Base-by-base conservation (phyloP, 1,284 basidiomycete species). In the Cerioporus squamosus region DNA sequence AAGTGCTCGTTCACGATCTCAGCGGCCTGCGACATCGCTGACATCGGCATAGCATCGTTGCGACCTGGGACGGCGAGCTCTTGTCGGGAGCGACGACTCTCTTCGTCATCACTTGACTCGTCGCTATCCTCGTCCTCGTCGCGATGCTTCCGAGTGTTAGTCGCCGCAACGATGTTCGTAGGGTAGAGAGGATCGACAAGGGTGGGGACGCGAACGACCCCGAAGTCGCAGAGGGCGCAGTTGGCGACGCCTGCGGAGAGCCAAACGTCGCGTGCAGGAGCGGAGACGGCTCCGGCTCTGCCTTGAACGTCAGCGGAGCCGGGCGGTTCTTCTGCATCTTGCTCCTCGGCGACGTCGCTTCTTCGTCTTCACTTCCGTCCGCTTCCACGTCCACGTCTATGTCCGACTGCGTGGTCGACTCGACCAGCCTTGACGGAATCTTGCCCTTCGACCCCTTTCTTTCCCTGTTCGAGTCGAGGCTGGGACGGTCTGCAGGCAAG, bases 221-320 rank as follows among this genome's bases (percentile, higher is more conserved):
- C 8, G 68, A 61, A 10, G 56, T 61, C 12, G 62, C 56, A 1
- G 68, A 68, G 0, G 53, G 55, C 0, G 57, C 63, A 4, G 51
- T 67, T 5, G 77, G 72, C 3, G 81, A 80, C 1, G 78, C 75
- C 44, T 74, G 64, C 0, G 81, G 79, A 5, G 81, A 81, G 9
- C 75, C 78, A 75, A 84, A 86, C 2, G 73, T 77, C n/a, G 82
- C 79, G 61, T 84, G 81, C 15, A 85, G 70, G 4, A 84, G 68
- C 0, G 83, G 83, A 4, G 83, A 84, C 9, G 57, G 53, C 31
- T 54, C 52, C 14, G 60, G 60, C 47, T 60, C 56, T n/a, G 53
- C 51, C 43, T 31, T 49, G 48, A 66, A 53, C 14, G 60, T 61
- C 14, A 67, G 49, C 10, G 66, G 64, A 2, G 67, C 62, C 0